These are phyloP conservation scores for Amaranthus tricolor DNA, from an alignment of 179 eudicot species.

Conservation along the genomic window DNA sequence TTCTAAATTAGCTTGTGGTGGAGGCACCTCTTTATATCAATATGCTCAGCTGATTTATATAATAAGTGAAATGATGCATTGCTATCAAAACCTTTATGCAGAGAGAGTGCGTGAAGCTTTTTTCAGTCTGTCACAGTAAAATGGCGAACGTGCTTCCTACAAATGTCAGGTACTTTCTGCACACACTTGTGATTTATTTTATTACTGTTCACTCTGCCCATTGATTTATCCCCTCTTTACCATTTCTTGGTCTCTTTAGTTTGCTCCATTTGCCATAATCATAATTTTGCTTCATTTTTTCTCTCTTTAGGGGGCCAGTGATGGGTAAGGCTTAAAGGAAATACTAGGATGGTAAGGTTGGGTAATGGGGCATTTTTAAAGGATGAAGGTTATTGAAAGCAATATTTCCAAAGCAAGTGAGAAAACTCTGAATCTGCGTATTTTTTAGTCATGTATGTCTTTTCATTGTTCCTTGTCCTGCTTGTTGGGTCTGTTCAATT, in stretches of 20 bases:
- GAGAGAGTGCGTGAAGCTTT: slow-evolving; percentile 65
- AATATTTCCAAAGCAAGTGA: not conserved
- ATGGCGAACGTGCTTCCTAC: slow-evolving; percentile 70
- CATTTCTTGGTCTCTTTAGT: not conserved
- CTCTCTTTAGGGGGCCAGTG: too few species aligned
- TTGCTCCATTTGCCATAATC: too few species aligned
- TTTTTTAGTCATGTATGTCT: not conserved
- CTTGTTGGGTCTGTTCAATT: not conserved
- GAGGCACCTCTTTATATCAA: not conserved
- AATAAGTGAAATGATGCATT: not conserved
- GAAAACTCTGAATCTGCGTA: not conserved
- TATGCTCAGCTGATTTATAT: not conserved
- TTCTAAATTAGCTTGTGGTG: not conserved
- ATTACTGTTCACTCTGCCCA: not conserved
- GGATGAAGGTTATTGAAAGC: too few species aligned
- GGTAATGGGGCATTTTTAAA: too few species aligned
- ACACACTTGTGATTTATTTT: not conserved
- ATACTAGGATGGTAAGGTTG: too few species aligned
- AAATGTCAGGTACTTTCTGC: slow-evolving; percentile 50
- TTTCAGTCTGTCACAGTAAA: slow-evolving; percentile 67
- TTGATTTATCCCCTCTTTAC: not conserved
- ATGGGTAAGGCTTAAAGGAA: too few species aligned
- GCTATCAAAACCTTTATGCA: slow-evolving; percentile 28
- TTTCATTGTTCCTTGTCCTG: not conserved
- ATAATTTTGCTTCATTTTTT: too few species aligned